These are phyloP conservation scores for Cutaneotrichosporon sp. DNA, from an alignment of 1,284 basidiomycete genomes.

Conservation along the genomic window DNA sequence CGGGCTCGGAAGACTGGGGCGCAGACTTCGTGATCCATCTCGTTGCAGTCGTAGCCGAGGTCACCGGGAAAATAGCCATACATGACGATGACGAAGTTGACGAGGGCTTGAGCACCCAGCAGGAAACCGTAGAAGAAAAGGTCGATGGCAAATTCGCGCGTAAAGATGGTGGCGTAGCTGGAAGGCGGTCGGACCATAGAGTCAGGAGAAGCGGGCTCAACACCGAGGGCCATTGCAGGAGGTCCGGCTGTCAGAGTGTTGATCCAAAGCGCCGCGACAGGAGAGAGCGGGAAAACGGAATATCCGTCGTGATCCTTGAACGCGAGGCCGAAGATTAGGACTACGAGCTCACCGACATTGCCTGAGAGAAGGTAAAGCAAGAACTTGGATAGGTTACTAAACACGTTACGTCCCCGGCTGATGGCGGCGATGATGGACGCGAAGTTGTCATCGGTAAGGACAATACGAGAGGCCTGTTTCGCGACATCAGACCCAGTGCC, in stretches of 20 bases:
- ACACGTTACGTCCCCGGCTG: slow-evolving; percentile 58
- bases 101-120: slow-evolving; percentile 58
- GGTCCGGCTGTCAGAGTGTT: slow-evolving; percentile 54
- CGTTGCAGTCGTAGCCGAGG: slow-evolving; percentile 51
- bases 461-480: slow-evolving; percentile 57
- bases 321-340: slow-evolving; percentile 61
- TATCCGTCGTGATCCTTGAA: slow-evolving; percentile 58
- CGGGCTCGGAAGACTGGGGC: slow-evolving; percentile 55
- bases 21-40: slow-evolving; percentile 29
- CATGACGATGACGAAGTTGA: slow-evolving; percentile 57
- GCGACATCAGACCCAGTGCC: slow-evolving; percentile 66
- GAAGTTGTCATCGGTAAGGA: slow-evolving; percentile 68
- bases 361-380: slow-evolving; percentile 54
- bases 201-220: slow-evolving; percentile 57
- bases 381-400: slow-evolving; percentile 51
- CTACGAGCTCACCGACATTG: slow-evolving; percentile 60
- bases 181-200: slow-evolving; percentile 59
- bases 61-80: slow-evolving; percentile 50
- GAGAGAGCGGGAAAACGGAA: slow-evolving; percentile 64
- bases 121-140: slow-evolving; percentile 61
- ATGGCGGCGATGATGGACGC: slow-evolving; percentile 64
- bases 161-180: slow-evolving; percentile 55
- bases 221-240: slow-evolving; percentile 59
- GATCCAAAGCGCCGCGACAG: slow-evolving; percentile 63
- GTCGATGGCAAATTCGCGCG: slow-evolving; percentile 55